Conservation (phyloP, 1,284 basidiomycete genomes). For the Sanguinoderma infundibulare region DNA sequence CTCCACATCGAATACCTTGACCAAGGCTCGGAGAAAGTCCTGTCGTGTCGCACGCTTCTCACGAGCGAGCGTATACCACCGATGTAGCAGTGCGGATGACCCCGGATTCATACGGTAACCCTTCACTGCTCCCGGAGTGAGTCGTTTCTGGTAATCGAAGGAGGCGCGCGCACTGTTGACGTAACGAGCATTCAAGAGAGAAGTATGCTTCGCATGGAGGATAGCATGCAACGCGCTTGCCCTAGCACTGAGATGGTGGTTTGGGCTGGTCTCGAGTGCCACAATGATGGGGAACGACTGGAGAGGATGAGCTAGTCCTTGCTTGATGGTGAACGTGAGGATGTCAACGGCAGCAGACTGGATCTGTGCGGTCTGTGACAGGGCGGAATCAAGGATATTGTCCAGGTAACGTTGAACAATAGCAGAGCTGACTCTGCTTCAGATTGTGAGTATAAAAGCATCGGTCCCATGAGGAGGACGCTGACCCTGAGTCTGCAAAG, state of each 20-base stretch:
- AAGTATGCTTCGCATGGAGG: slow-evolving; percentile 88
- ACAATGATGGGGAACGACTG: slow-evolving; percentile 94
- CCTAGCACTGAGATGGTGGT: slow-evolving; percentile 63
- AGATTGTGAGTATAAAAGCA: neutral
- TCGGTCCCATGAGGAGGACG: slow-evolving; percentile 6
- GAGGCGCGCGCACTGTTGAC: slow-evolving; percentile 79
- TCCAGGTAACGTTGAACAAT: slow-evolving; percentile 91
- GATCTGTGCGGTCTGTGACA: slow-evolving; percentile 71
- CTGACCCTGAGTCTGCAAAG: slow-evolving; percentile 94
- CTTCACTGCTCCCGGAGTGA: slow-evolving; percentile 50
- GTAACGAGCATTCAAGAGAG: slow-evolving; percentile 87
- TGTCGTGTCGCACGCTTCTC: slow-evolving; percentile 87
- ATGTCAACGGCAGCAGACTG: slow-evolving; percentile 92
- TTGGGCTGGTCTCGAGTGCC: slow-evolving; percentile 87
- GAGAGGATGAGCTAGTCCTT: slow-evolving; percentile 94
- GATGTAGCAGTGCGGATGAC: slow-evolving; percentile 77
- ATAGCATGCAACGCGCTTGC: slow-evolving; percentile 84
- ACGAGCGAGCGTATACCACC: slow-evolving; percentile 90
- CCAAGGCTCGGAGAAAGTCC: slow-evolving; percentile 86
- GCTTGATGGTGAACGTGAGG: slow-evolving; percentile 89
- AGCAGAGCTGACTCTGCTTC: slow-evolving; percentile 85
- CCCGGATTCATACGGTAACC: slow-evolving; percentile 62
- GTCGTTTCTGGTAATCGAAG: slow-evolving; percentile 82
- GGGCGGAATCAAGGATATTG: slow-evolving; percentile 81
- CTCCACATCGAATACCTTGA: slow-evolving; percentile 81